phyloP scores from a whole-genome alignment of 2,329 filamentous ascomycete species.

The Fusarium pilosicola region DNA sequence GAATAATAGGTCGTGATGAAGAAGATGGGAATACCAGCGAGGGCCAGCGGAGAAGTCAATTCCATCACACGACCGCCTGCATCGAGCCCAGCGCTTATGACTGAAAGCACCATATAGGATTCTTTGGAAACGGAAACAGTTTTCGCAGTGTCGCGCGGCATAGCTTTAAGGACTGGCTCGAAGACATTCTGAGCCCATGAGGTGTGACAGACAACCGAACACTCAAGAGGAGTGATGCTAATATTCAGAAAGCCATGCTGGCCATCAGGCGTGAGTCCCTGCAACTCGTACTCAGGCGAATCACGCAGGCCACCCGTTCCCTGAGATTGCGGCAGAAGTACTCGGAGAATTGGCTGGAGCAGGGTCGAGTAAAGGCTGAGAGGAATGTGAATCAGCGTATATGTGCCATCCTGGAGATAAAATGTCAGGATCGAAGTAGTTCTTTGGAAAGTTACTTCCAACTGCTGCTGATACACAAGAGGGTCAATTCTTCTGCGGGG shows the following conservation, averaged over 20 bases:
- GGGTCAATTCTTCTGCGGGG: not conserved
- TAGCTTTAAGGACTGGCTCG: slow-evolving; percentile 71
- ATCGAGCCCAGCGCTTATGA: slow-evolving; percentile 89
- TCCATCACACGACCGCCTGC: slow-evolving; percentile 92
- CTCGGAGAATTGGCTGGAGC: slow-evolving; percentile 85
- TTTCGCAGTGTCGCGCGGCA: slow-evolving; percentile 64
- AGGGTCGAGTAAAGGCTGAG: slow-evolving; percentile 80
- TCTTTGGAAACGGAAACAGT: slow-evolving; percentile 81
- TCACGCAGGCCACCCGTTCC: slow-evolving; percentile 50
- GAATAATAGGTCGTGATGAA: slow-evolving; percentile 99
- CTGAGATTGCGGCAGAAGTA: slow-evolving; percentile 76
- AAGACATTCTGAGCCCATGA: slow-evolving; percentile 80
- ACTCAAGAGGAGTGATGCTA: slow-evolving; percentile 90
- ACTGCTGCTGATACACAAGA: not conserved
- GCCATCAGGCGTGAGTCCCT: slow-evolving; percentile 61
- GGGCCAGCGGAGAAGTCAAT: slow-evolving; percentile 86
- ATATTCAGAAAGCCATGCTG: slow-evolving; percentile 90
- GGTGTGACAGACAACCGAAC: slow-evolving; percentile 88
- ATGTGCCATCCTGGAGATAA: slow-evolving; percentile 77
- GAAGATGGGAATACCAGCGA: slow-evolving; percentile 95
- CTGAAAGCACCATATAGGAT: slow-evolving; percentile 87
- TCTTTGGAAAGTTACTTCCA: not conserved
- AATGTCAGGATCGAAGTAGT: slow-evolving; percentile 48
- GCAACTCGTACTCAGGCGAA: slow-evolving; percentile 52
- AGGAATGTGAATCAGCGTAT: slow-evolving; percentile 91